Conservation (phyloP, 2,329 filamentous ascomycete species). For the Fusarium sp. region DNA sequence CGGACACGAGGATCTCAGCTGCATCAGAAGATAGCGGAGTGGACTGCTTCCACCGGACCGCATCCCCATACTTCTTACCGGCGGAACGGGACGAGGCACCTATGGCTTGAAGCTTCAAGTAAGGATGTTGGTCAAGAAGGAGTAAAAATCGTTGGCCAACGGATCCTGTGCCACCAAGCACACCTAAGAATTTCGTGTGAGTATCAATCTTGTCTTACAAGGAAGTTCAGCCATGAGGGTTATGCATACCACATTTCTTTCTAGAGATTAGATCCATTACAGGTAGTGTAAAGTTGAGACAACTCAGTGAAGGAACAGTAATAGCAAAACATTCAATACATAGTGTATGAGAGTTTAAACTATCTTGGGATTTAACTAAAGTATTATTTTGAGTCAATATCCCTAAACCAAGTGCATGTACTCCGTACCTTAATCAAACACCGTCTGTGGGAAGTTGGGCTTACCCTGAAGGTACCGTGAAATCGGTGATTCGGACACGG, state of each 20-base stretch:
- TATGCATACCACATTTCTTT: not conserved
- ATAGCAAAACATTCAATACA: not conserved
- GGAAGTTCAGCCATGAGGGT: accelerated
- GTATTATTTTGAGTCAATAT: not conserved
- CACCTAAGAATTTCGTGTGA: constrained; percentile 55
- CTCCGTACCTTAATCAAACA: not conserved
- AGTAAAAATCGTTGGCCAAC: constrained; percentile 96
- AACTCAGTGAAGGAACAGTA: not conserved
- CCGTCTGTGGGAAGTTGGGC: not conserved
- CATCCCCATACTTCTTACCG: constrained; percentile 93
- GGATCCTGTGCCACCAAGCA: constrained; percentile 90
- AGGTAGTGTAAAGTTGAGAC: not conserved
- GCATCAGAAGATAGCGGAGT: constrained; percentile 76
- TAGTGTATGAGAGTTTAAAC: not conserved
- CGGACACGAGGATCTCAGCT: constrained; percentile 81
- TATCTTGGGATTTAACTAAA: not conserved
- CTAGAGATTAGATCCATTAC: not conserved
- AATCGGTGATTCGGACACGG: not conserved
- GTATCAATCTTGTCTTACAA: not conserved
- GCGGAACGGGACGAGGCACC: constrained; percentile 91
- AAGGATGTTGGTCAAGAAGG: constrained; percentile 84
- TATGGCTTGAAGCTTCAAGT: constrained; percentile 84
- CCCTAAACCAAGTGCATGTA: not conserved
- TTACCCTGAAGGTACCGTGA: not conserved
- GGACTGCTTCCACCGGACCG: constrained; percentile 93